Evolutionary conservation across 1,284 basidiomycete species (phyloP), one percentile per base, ranked within the genome.

Genomic region (Ceratobasidium sp.): DNA sequence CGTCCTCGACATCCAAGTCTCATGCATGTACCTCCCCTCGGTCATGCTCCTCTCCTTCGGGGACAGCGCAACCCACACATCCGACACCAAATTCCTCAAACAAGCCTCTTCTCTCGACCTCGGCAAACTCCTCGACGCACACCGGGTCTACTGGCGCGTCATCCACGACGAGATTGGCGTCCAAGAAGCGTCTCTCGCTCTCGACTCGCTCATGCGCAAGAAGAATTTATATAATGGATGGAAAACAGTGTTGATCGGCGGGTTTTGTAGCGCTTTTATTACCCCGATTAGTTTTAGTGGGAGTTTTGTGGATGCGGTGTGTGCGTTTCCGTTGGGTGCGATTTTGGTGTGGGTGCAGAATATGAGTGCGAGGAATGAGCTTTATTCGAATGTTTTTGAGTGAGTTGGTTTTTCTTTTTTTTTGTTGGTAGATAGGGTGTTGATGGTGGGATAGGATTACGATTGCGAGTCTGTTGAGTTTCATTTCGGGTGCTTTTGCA

Each of bases 351-450:
- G 87, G 61, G 89, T 95, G n/a, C 95, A 97, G 83, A 87, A 93
- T 70, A 84, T 95, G 53, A 92, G 93, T 12, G 90, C 90, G 10
- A 88, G 91, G 80, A 94, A 95, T 82, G 95, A 97, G 85, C 86
- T 98, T 53, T 96, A 96, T 84, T 92, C 91, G 18, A 95, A 96
- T 80, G 90, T 95, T 42, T 96, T 96, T 82, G 96, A 97, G 90
- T 93, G 79, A 66, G 90, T 87, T 13, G 53, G 77, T 39, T 44
- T 68, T 39, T 33, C 42, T 42, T 68, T 58, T 49, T 77, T 77
- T 55, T 26, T 53, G 33, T 23, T 56, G 56, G 44, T 60, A n/a
- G 26, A 42, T n/a, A 6, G 42, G 10, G 28, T 95, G 78, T 85
- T 96, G 58, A 92, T 96, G 63, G 95, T 10, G 88, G 92, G 89